These are phyloP conservation scores for Pisolithus marmoratus DNA, from an alignment of 768 basidiomycete genomes.

Conservation along the genomic window DNA sequence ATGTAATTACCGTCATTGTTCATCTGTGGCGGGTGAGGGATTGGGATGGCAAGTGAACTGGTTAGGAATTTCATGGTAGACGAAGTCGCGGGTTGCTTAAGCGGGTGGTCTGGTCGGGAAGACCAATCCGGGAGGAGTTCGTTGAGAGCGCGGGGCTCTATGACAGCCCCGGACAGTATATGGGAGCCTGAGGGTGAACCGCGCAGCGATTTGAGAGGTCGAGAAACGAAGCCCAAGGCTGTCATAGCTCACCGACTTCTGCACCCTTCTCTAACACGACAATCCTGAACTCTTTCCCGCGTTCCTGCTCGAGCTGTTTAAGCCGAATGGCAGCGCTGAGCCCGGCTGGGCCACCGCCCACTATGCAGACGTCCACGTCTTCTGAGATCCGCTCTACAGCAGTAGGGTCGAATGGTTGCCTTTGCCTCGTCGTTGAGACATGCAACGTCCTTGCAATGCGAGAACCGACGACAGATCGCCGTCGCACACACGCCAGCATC, in stretches of 20 bases:
- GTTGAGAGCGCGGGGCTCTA: conserved; percentile 87
- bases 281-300: conserved; percentile 77
- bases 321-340: conserved; percentile 93
- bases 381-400: conserved; percentile 81
- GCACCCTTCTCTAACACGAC: conserved; percentile 93
- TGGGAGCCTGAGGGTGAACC: conserved; percentile 63
- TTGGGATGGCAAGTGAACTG: conserved; percentile 52
- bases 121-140: conserved; percentile 89
- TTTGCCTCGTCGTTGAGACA: conserved; percentile 4
- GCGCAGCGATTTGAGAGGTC: background rate
- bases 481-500: conserved; percentile 8
- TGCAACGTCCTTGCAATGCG: conserved; percentile 14
- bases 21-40: conserved; percentile 98
- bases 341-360: conserved; percentile 93
- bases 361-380: conserved; percentile 95
- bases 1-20: conserved; percentile 91
- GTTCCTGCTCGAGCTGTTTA: conserved; percentile 84
- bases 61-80: conserved; percentile 88
- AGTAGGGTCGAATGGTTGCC: conserved; percentile 46
- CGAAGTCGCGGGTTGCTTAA: conserved; percentile 72
- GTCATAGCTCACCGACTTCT: conserved; percentile 69
- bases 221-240: background rate
- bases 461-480: conserved; percentile 1
- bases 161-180: conserved; percentile 91
- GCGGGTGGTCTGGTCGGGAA: conserved; percentile 60